Percentiles rank a stretch among this genome's conserved stretches.
phyloP scores from a whole-genome alignment of 1,284 basidiomycete species.

The Naganishia cerealis region DNA sequence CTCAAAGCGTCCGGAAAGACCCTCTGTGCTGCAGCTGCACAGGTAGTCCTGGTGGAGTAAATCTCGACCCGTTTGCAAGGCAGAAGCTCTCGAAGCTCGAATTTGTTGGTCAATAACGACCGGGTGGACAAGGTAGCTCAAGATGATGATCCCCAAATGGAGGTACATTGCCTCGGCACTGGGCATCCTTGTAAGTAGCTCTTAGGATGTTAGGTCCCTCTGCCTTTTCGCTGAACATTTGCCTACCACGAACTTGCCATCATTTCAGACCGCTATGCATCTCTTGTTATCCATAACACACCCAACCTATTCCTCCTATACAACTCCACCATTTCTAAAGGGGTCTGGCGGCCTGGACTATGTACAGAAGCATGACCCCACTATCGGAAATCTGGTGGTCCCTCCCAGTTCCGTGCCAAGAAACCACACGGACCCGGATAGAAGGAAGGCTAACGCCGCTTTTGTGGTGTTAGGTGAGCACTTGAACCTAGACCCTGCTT shows the following conservation, averaged over 20 bases:
- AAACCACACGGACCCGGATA: slow-evolving; percentile 38
- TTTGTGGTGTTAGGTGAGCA: slow-evolving; percentile 70
- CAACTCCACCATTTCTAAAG: slow-evolving; percentile 39
- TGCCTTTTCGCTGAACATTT: background rate
- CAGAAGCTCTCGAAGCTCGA: background rate
- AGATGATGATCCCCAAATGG: slow-evolving; percentile 49
- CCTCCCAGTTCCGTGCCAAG: slow-evolving; percentile 41
- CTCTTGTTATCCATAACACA: slow-evolving; percentile 47
- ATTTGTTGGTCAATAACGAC: background rate
- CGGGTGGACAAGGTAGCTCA: slow-evolving; percentile 26
- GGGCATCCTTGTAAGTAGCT: slow-evolving; percentile 41
- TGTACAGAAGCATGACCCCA: slow-evolving; percentile 18
- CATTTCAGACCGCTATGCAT: slow-evolving; percentile 44
- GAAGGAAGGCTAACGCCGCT: slow-evolving; percentile 73
- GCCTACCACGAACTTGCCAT: background rate
- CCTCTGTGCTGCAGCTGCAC: background rate
- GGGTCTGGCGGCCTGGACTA: slow-evolving; percentile 6
- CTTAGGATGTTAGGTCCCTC: background rate
- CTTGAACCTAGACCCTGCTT: background rate
- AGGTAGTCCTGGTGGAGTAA: background rate
- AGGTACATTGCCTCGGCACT: slow-evolving; percentile 47
- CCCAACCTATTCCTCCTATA: slow-evolving; percentile 49
- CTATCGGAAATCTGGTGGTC: slow-evolving; percentile 32
- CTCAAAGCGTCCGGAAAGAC: background rate
- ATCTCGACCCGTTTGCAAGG: background rate